A percentile compares a stretch with the other conserved stretches of the same genome.
phyloP scores from a whole-genome alignment of 495 filamentous ascomycete species.

The Penicillium simplicissimum region DNA sequence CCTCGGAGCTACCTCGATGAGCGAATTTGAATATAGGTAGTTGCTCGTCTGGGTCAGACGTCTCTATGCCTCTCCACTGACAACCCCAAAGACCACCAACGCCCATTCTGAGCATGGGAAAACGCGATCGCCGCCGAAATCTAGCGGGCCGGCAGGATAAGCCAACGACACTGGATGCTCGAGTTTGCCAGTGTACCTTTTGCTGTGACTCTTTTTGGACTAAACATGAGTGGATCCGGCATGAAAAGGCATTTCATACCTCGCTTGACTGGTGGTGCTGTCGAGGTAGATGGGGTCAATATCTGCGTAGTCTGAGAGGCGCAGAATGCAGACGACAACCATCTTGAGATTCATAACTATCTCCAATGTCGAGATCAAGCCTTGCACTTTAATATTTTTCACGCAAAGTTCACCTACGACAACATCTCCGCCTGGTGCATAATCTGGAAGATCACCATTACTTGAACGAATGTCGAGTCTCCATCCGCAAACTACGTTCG shows the following conservation, averaged over 20 bases:
- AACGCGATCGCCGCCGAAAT: neutral
- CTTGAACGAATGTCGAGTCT: neutral
- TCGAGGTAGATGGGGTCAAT: neutral
- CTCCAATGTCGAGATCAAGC: neutral
- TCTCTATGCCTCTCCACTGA: neutral
- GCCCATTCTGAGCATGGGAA: neutral
- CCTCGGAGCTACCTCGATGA: neutral
- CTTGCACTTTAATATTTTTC: neutral
- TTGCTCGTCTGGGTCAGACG: neutral
- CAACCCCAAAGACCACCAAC: neutral
- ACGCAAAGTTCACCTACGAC: neutral
- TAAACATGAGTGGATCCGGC: neutral
- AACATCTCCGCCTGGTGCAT: neutral
- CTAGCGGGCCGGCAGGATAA: neutral
- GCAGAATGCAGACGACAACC: neutral
- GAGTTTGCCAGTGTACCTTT: neutral
- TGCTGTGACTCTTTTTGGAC: neutral
- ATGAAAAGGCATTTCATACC: neutral
- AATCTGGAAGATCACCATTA: neutral
- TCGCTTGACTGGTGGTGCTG: neutral
- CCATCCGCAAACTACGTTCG: neutral
- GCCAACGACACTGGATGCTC: neutral
- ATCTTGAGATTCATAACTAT: neutral
- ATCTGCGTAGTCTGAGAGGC: neutral
- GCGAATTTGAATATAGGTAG: neutral